phyloP scores from a whole-genome alignment of 306 rosid species.

The Leucaena leucocephala region DNA sequence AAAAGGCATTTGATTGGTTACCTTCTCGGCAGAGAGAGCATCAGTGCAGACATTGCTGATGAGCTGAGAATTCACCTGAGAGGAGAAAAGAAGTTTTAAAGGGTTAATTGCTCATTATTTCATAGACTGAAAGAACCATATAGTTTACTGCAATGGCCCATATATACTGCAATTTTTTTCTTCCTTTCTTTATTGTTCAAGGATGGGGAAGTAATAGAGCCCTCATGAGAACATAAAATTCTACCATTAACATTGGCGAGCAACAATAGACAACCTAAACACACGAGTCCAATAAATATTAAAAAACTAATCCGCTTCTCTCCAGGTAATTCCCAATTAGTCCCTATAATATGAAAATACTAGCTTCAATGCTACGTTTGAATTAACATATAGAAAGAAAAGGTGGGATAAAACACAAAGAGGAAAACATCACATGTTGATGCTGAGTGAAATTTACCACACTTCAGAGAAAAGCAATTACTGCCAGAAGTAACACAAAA shows the following conservation, averaged over 20 bases:
- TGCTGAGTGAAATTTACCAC: not conserved
- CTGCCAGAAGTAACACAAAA: not conserved
- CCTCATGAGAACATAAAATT: not conserved
- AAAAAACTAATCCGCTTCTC: not conserved
- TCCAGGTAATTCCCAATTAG: not conserved
- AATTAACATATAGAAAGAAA: not conserved
- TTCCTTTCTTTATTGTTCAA: not conserved
- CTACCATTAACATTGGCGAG: not conserved
- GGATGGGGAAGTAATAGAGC: not conserved
- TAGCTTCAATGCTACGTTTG: not conserved
- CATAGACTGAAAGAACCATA: conserved; percentile 25
- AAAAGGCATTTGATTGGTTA: conserved; percentile 27
- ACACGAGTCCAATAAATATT: not conserved
- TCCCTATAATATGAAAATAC: not conserved
- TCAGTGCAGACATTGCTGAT: conserved; percentile 72
- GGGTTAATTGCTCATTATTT: conserved; percentile 30
- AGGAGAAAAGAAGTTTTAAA: conserved; percentile 18
- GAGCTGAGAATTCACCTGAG: conserved; percentile 96
- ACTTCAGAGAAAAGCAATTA: not conserved
- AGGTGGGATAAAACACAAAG: not conserved
- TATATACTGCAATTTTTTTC: not conserved
- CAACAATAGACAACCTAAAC: not conserved
- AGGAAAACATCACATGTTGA: not conserved
- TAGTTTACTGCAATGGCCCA: conserved; percentile 1
- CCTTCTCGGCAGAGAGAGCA: conserved; percentile 94